These are phyloP conservation scores for Plasmodium chabaudi DNA, from an alignment of 169 alveolate species.

Conservation along the genomic window DNA sequence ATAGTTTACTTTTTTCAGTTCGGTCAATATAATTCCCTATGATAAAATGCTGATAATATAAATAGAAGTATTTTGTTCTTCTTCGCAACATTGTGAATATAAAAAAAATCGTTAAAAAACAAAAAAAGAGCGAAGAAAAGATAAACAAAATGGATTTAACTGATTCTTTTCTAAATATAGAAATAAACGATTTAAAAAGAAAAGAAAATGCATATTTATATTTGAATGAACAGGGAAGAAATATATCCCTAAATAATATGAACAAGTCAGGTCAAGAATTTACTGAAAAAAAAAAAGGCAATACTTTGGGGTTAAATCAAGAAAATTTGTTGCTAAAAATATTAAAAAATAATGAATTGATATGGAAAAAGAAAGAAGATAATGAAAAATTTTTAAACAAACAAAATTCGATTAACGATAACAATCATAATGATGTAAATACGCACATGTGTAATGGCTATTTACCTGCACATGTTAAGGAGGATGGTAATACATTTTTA, in stretches of 20 bases:
- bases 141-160: background rate
- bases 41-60: no score
- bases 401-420: background rate
- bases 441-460: background rate
- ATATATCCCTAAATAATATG: background rate
- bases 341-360: background rate
- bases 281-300: background rate
- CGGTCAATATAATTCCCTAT: no score
- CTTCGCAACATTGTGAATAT: no score
- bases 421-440: background rate
- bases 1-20: no score
- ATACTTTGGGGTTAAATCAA: slow-evolving; percentile 12
- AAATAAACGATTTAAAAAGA: background rate
- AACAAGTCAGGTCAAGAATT: background rate
- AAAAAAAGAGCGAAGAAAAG: background rate
- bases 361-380: background rate
- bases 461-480: background rate
- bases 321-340: slow-evolving; percentile 24
- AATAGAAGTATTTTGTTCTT: no score
- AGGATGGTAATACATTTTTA: background rate
- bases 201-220: background rate
- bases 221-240: background rate
- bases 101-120: background rate
- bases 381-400: background rate
- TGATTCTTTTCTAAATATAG: background rate